A percentile compares a stretch with the other conserved stretches of the same genome.
These are phyloP conservation scores for Trichophyton mentagrophytes DNA, from an alignment of 2,329 filamentous ascomycete genomes.

Conservation along the genomic window DNA sequence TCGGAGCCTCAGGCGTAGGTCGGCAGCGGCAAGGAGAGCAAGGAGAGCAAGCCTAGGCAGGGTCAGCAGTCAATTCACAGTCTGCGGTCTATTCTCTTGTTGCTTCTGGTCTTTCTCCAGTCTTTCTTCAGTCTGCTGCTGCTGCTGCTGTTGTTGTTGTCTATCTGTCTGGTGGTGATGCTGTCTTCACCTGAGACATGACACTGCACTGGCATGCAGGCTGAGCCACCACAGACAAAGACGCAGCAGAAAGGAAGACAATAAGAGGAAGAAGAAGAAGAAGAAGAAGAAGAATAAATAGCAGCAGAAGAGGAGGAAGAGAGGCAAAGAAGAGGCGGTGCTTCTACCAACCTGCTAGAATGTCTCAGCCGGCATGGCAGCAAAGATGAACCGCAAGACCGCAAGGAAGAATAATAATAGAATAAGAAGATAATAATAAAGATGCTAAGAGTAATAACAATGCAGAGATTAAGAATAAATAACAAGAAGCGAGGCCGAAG, in stretches of 20 bases:
- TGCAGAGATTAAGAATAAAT: too few species aligned
- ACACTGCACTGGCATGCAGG: not conserved
- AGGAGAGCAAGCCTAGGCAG: not conserved
- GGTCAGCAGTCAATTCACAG: not conserved
- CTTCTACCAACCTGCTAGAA: not conserved
- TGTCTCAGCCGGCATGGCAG: not conserved
- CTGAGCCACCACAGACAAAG: not conserved
- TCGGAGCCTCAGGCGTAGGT: not conserved
- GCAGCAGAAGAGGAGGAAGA: not conserved
- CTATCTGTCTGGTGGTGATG: not conserved
- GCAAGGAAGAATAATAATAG: too few species aligned
- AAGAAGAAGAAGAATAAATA: not conserved
- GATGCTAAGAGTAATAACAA: too few species aligned
- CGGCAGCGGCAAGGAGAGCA: not conserved
- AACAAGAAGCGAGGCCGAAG: too few species aligned
- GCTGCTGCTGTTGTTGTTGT: not conserved
- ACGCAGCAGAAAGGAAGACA: not conserved
- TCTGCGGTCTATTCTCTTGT: not conserved
- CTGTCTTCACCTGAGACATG: not conserved
- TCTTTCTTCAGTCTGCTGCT: not conserved
- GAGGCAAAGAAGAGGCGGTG: not conserved
- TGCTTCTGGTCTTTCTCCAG: too few species aligned
- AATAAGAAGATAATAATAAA: too few species aligned
- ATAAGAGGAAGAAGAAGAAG: not conserved
- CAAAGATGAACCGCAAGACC: not conserved